These are phyloP conservation scores for Annona squamosa DNA, from an alignment of 164 flowering plant species.

Conservation along the genomic window DNA sequence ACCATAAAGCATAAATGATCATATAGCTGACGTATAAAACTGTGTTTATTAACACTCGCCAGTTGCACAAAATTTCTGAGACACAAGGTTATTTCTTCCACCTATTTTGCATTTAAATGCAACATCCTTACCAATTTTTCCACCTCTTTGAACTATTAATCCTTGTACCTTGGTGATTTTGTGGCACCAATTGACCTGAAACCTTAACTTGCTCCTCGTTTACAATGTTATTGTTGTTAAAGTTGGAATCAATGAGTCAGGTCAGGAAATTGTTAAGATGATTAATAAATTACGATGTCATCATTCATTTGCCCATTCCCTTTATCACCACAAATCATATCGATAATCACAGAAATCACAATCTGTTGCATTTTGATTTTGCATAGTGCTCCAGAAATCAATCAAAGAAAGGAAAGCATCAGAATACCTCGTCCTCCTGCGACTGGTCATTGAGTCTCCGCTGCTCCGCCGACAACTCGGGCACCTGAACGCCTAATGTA, in stretches of 20 bases:
- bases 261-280: too few species aligned
- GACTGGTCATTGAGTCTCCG: constrained; percentile 49
- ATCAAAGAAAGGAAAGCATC: background rate
- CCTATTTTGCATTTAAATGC: too few species aligned
- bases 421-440: constrained; percentile 67
- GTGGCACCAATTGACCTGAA: too few species aligned
- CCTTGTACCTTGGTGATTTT: too few species aligned
- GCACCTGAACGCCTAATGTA: constrained; percentile 32
- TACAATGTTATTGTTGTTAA: background rate
- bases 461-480: constrained; percentile 52
- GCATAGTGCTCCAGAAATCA: background rate
- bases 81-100: too few species aligned
- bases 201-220: background rate
- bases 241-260: background rate
- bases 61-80: too few species aligned
- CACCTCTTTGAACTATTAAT: too few species aligned
- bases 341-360: background rate
- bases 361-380: background rate
- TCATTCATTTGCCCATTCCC: background rate
- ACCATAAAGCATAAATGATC: too few species aligned
- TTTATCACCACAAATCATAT: background rate
- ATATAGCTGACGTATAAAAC: too few species aligned
- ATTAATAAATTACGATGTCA: background rate
- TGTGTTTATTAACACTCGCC: too few species aligned
- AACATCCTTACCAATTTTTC: too few species aligned